These are phyloP conservation scores for Botrytis byssoidea DNA, from an alignment of 2,329 filamentous ascomycete genomes.

Conservation along the genomic window DNA sequence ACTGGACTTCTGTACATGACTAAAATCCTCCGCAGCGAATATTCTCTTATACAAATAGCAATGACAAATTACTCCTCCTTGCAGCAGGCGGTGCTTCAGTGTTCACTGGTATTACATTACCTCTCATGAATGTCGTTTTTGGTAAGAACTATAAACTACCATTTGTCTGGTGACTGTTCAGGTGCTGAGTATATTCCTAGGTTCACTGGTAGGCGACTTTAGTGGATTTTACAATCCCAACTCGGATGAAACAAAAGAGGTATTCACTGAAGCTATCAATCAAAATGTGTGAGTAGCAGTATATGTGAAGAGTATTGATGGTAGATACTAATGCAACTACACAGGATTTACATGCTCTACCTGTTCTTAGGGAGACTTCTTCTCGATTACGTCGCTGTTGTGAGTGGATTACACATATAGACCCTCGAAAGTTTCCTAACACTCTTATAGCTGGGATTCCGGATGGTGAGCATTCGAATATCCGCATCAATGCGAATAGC, in stretches of 20 bases:
- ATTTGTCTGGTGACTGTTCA: neutral
- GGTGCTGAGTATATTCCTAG: neutral
- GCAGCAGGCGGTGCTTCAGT: slow-evolving; percentile 49
- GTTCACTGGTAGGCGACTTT: slow-evolving; percentile 41
- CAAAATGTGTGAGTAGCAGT: slow-evolving; percentile 36
- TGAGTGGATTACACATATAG: slow-evolving; percentile 34
- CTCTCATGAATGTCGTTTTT: slow-evolving; percentile 58
- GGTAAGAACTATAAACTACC: slow-evolving; percentile 41
- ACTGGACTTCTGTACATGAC: neutral
- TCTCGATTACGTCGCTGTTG: slow-evolving; percentile 55
- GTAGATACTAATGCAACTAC: slow-evolving; percentile 33
- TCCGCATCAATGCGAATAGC: slow-evolving; percentile 59
- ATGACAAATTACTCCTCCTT: slow-evolving; percentile 26
- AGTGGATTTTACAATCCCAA: slow-evolving; percentile 52
- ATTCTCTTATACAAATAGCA: slow-evolving; percentile 28
- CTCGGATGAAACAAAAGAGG: slow-evolving; percentile 42
- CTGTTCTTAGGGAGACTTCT: slow-evolving; percentile 55
- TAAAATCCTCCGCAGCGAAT: slow-evolving; percentile 26
- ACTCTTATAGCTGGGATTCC: slow-evolving; percentile 44
- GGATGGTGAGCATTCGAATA: slow-evolving; percentile 59
- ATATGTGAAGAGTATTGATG: slow-evolving; percentile 21
- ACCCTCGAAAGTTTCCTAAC: neutral
- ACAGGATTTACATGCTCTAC: slow-evolving; percentile 56
- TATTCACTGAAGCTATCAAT: slow-evolving; percentile 52
- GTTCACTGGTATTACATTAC: slow-evolving; percentile 53